Evolutionary conservation across 1,284 basidiomycete species (phyloP).

Genomic region (Prillingera fragicola): DNA sequence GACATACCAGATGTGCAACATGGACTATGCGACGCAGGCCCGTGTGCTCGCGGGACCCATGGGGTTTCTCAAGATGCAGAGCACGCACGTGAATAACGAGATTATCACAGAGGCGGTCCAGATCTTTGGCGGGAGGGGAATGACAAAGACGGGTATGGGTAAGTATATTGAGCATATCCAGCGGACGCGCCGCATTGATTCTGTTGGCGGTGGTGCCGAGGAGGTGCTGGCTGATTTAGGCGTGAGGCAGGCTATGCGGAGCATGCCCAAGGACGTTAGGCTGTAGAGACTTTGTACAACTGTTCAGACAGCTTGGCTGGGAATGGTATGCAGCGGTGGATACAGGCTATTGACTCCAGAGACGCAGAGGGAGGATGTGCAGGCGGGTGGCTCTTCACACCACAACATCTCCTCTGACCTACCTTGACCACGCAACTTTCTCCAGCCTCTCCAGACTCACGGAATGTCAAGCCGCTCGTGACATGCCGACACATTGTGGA

Average conservation of each 20-base stretch:
- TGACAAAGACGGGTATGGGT: conserved; percentile 51
- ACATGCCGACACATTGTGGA: too few relatives aligned
- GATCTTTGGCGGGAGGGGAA: conserved; percentile 40
- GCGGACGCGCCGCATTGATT: conserved; percentile 73
- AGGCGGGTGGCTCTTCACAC: too few relatives aligned
- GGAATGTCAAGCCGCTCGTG: too few relatives aligned
- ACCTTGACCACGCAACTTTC: too few relatives aligned
- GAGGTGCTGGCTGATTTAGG: conserved; percentile 53
- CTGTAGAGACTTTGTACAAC: too few relatives aligned
- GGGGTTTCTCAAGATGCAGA: conserved; percentile 58
- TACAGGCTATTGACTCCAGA: too few relatives aligned
- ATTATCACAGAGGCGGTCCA: conserved; percentile 53
- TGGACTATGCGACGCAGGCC: conserved; percentile 66
- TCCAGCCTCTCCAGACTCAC: too few relatives aligned
- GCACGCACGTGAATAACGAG: conserved; percentile 44
- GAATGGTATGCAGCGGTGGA: too few relatives aligned
- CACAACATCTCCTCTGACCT: too few relatives aligned
- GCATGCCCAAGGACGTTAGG: not conserved
- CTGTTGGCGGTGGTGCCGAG: conserved; percentile 54
- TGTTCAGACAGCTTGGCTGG: too few relatives aligned
- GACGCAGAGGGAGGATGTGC: too few relatives aligned
- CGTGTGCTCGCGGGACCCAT: conserved; percentile 47
- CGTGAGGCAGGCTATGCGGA: conserved; percentile 48
- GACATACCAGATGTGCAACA: conserved; percentile 87
- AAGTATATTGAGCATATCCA: conserved; percentile 51